Base-by-base conservation (phyloP, 2,329 filamentous ascomycete species). In the Ophiostoma sp. region DNA sequence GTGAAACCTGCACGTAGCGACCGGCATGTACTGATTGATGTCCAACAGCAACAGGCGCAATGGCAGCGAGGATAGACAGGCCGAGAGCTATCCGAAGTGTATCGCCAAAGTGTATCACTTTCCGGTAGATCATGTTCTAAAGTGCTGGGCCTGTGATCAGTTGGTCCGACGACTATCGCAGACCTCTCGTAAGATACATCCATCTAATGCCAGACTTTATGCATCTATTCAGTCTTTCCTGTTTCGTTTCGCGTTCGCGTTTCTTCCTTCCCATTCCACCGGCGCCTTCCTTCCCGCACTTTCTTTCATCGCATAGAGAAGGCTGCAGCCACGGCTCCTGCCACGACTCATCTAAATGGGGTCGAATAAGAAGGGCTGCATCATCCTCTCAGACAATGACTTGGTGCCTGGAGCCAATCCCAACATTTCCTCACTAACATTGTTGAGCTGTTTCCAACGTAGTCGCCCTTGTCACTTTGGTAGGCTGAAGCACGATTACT, bases 161-260 rank as follows among this genome's bases (percentile, higher is more conserved):
- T 27, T 27, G 27, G 27, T 27, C 27, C 27, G 27, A 27, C 27
- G 27, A 27, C 27, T 27, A 27, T 27, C 27, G 27, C 27, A 27
- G 27, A 27, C 27, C 27, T 1, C 2, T 27, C 27, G 27, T 27
- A 27, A 27, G 27, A 27, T 27, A 27, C 27, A 27, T 27, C 27
- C 27, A 27, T 27, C 27, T 27, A 27, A 27, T 27, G 27, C 27
- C 27, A 27, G 27, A 27, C 27, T 27, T 27, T 62, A 62, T 62
- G 55, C 55, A 40, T 40, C 11, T 62, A 62, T 62, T n/a, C 12
- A 38, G 55, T 62, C 55, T 62, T 62, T 62, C 55, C 55, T 62
- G 2, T 55, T 55, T 55, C n/a, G 5, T 36, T 55, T n/a, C 49
- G 7, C 27, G 7, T 27, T 55, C n/a, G n/a, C 55, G 36, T 38